phyloP scores from a whole-genome alignment of 208 protist species.

The Phytomonas francai region DNA sequence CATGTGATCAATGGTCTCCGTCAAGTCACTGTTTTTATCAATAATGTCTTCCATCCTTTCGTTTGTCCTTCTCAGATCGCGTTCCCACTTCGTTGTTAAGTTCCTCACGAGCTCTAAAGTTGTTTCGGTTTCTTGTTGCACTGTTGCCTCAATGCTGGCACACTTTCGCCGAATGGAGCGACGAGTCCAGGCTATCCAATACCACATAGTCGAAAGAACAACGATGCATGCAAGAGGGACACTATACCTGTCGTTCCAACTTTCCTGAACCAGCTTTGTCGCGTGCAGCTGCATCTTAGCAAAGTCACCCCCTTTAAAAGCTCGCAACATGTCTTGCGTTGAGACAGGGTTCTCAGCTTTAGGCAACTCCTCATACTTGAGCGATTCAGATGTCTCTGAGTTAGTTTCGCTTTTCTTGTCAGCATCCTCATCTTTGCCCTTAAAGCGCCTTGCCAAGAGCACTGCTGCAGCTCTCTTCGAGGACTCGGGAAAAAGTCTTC shows the following conservation, averaged over 20 bases:
- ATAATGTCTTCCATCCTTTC: constrained; percentile 68
- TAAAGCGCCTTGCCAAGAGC: too few relatives aligned
- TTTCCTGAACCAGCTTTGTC: constrained; percentile 44
- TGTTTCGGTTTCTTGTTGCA: constrained; percentile 52
- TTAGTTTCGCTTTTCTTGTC: too few relatives aligned
- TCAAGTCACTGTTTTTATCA: constrained; percentile 76
- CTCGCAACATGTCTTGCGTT: constrained; percentile 42
- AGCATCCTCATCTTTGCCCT: too few relatives aligned
- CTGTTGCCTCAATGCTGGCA: constrained; percentile 24
- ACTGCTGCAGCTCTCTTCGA: too few relatives aligned
- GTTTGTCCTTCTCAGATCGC: constrained; percentile 47
- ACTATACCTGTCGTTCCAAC: constrained; percentile 66
- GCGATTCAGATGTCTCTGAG: too few relatives aligned
- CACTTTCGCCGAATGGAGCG: constrained; percentile 56
- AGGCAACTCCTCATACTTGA: too few relatives aligned
- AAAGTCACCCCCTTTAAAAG: constrained; percentile 59
- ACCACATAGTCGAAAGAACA: constrained; percentile 59
- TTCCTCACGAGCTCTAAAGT: constrained; percentile 38
- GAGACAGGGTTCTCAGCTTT: constrained; percentile 22
- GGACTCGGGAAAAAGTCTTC: too few relatives aligned
- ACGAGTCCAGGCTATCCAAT: constrained; percentile 52
- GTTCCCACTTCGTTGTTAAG: constrained; percentile 51
- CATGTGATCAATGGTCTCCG: constrained; percentile 74
- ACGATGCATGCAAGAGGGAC: constrained; percentile 44
- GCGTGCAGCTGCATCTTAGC: constrained; percentile 50